phyloP scores from a whole-genome alignment of 1,139 yeast species.

The Candida sp. region DNA sequence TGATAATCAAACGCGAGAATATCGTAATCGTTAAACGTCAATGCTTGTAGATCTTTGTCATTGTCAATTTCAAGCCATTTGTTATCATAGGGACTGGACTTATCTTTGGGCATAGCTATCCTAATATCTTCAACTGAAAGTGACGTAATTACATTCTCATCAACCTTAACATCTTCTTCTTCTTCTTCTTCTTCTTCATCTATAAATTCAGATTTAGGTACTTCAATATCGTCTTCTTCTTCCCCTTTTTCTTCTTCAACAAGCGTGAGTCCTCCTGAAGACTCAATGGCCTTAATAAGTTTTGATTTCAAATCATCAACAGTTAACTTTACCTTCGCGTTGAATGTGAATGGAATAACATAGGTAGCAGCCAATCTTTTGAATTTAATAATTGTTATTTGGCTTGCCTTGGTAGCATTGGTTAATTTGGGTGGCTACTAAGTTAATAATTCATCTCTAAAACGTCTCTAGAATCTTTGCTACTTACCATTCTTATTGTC shows the following conservation, averaged over 20 bases:
- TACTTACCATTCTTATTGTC: not conserved
- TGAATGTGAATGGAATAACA: conserved; percentile 31
- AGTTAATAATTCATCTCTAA: too few relatives aligned
- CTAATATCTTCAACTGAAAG: conserved; percentile 20
- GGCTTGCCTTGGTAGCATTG: conserved; percentile 12
- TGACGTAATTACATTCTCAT: conserved; percentile 5
- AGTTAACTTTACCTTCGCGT: conserved; percentile 13
- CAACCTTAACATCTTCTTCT: conserved; percentile 5
- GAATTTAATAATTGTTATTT: conserved; percentile 36
- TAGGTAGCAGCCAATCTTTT: conserved; percentile 44
- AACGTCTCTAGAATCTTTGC: too few relatives aligned
- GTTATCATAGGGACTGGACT: conserved; percentile 34
- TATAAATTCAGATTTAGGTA: conserved; percentile 24
- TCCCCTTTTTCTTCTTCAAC: conserved; percentile 15
- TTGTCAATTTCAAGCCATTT: conserved; percentile 34
- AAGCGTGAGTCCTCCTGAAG: conserved; percentile 44
- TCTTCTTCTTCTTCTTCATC: conserved; percentile 15
- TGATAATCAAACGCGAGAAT: conserved; percentile 38
- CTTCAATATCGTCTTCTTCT: conserved; percentile 21
- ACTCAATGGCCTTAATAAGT: conserved; percentile 36
- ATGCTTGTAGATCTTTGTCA: conserved; percentile 18
- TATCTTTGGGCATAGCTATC: conserved; percentile 42
- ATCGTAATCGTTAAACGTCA: conserved; percentile 35
- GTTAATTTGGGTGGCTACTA: conserved; percentile 28
- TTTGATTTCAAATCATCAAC: conserved; percentile 25